Base-by-base conservation (phyloP, 768 basidiomycete genomes). In the Termitomyces bulborhizus region DNA sequence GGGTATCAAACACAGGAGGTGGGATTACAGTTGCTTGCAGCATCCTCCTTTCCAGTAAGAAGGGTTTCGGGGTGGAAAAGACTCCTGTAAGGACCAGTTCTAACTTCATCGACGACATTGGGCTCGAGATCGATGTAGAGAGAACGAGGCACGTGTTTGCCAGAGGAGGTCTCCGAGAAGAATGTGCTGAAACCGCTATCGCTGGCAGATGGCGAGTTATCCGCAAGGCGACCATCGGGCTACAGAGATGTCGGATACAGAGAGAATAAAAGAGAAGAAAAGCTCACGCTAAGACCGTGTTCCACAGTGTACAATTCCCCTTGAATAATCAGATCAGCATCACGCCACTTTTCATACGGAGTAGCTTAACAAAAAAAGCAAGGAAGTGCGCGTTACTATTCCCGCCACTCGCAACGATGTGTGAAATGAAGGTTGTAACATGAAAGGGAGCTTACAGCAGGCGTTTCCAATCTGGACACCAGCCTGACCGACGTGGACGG, bases 231-330 rank as follows among this genome's bases (percentile, higher is more conserved):
- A 69, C 95, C 95, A 70, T 97, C 95, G 53, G 93, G 89, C 95
- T 97, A 64, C 34, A 57, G 54, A 40, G 47, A 66, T 51, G 51
- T 66, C 62, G 66, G 60, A 42, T 37, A 42, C 54, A 41, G 27
- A 34, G 43, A 7, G 34, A 51, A 46, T 15, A 37, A 21, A 54
- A 34, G 9, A 41, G 16, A 46, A 55, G 24, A 41, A 50, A 26
- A 16, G 79, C 90, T 68, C 70, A 96, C 95, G 73, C 85, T 91
- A 56, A 99, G 79, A 64, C 96, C 96, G 68, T 98, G 96, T 74
- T 99, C 96, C 66, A 98, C 81, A 62, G 94, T 97, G 78, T 98
- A 99, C 59, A 98, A 85, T 73, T 97, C 95, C 95, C 91, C 90
- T 93, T 67, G 65, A 59, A 58, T 59, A 49, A 57, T 68, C 60